These are phyloP conservation scores for Basidiobolus meristosporus DNA, from an alignment of 371 early-diverging fungal species.

Conservation along the genomic window DNA sequence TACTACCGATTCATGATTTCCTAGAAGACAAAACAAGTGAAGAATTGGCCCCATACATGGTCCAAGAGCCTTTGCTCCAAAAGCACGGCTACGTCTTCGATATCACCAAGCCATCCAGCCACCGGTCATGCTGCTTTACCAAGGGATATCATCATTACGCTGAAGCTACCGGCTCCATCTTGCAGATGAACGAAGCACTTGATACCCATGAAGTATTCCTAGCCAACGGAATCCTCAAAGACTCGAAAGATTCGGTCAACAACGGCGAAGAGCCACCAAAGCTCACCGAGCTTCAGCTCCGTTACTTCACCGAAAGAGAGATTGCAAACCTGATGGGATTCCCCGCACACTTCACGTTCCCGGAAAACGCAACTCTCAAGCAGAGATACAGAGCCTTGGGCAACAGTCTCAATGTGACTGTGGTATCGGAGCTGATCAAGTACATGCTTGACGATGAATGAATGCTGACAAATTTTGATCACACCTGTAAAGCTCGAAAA, in stretches of 20 bases:
- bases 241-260: not conserved
- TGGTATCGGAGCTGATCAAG: constrained; percentile 13
- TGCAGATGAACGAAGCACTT: constrained; percentile 23
- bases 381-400: constrained; percentile 43
- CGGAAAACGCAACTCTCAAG: constrained; percentile 24
- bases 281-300: constrained; percentile 13
- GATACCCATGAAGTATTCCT: not conserved
- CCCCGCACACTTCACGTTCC: constrained; percentile 31
- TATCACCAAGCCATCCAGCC: constrained; percentile 39
- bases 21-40: not conserved
- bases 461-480: too few relatives aligned
- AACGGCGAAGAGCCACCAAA: constrained; percentile 4
- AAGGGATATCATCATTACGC: constrained; percentile 64
- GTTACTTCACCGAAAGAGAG: constrained; percentile 64
- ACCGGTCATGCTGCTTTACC: constrained; percentile 66
- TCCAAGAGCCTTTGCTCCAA: not conserved
- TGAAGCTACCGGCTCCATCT: constrained; percentile 54
- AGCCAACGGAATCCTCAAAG: not conserved
- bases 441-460: too few relatives aligned
- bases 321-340: constrained; percentile 68
- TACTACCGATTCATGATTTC: not conserved
- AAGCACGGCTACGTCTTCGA: constrained; percentile 12
- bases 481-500: too few relatives aligned
- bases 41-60: not conserved
- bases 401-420: constrained; percentile 40